Base-by-base conservation (phyloP, 371 early-diverging fungal species). In the Basidiobolus meristosporus region DNA sequence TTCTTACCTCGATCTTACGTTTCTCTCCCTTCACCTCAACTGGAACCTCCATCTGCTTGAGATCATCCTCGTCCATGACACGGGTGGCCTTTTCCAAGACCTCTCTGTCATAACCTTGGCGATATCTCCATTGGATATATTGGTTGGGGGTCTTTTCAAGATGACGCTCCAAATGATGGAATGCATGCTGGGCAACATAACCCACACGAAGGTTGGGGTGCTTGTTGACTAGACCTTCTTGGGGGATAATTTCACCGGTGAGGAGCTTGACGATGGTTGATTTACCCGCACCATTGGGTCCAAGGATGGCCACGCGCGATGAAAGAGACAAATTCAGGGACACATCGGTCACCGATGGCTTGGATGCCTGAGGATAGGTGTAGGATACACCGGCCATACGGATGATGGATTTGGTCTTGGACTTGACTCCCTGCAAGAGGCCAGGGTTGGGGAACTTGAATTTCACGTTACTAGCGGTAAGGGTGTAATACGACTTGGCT, bases 171-270 rank as follows among this genome's bases (percentile, higher is more conserved):
- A 74, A 61, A 47, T 77, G 77, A 50, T 81, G 78, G 73, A 77
- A 74, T 40, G 77, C 73, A 44, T 81, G 77, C 58, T 83, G 84
- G 26, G 82, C 75, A 43, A 81, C 78, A 50, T 80, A 83, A 38
- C 70, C 78, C 42, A 73, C 63, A 54, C 77, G 72, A 47, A 72
- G 50, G 57, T 66, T 65, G 38, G 70, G 69, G 51, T 80, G 80
- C 64, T 74, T 77, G 65, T 67, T 70, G 41, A 82, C 82, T 26
- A 6, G n/a, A 23, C 31, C 39, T 3, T 12, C 41, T 3, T 68
- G 61, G 7, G 77, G 65, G n/a, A 54, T 57, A 47, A 75, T 72
- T 14, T 77, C 42, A 6, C 81, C 80, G 0, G 73, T 76, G 44
- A 80, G 45, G 32, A 77, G 74, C 33, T 61, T 56, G 39, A 80